Percentiles rank a stretch among this genome's conserved stretches.
These are phyloP conservation scores for Cicer yamashitae DNA, from an alignment of 306 rosid species.

Conservation along the genomic window DNA sequence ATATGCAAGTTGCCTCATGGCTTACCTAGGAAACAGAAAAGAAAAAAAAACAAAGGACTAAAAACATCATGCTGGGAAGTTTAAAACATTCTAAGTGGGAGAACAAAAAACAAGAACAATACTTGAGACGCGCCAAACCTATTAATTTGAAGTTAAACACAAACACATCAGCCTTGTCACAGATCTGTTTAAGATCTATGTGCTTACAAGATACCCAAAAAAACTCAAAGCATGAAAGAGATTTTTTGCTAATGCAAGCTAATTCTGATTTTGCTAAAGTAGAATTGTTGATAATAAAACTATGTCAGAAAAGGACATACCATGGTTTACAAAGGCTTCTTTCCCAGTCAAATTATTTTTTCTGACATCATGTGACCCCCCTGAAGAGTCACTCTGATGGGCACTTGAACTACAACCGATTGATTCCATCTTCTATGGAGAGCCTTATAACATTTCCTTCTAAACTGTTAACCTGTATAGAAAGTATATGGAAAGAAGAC, in stretches of 20 bases:
- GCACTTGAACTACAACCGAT: conserved; percentile 50
- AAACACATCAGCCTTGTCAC: background rate
- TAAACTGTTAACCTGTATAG: conserved; percentile 40
- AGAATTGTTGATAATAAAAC: background rate
- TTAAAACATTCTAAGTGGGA: background rate
- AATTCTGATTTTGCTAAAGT: background rate
- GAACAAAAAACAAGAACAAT: background rate
- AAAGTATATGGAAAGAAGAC: conserved; percentile 35
- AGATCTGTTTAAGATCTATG: background rate
- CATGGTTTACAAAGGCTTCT: conserved; percentile 56
- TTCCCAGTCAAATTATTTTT: conserved; percentile 45
- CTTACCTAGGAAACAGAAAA: background rate
- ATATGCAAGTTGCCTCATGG: conserved; percentile 24
- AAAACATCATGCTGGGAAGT: conserved; percentile 1
- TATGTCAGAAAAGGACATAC: conserved; percentile 40
- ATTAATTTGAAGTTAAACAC: conserved; percentile 28
- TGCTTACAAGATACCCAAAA: background rate
- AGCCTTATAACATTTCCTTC: conserved; percentile 50
- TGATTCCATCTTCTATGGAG: conserved; percentile 53
- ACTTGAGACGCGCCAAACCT: background rate
- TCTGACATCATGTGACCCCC: conserved; percentile 37
- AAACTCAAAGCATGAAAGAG: background rate
- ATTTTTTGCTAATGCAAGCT: conserved; percentile 20
- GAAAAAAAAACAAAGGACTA: conserved; percentile 25
- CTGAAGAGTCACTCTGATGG: conserved; percentile 48